A percentile compares a stretch with the other conserved stretches of the same genome.
Conservation (phyloP, 2,329 filamentous ascomycete genomes). For the Trichoderma harzianum region DNA sequence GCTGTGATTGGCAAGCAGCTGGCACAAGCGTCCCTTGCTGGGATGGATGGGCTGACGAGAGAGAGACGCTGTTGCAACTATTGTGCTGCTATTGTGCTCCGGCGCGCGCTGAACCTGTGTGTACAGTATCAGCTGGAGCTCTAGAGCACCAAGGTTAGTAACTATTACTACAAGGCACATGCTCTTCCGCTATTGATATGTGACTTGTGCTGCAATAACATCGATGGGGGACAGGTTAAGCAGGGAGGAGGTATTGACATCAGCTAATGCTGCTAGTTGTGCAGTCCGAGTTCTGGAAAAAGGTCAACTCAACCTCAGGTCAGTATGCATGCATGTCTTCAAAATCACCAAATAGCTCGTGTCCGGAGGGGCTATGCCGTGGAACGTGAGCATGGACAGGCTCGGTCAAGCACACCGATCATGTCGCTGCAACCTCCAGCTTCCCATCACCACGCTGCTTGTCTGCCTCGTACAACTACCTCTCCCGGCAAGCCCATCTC, state of each 20-base stretch:
- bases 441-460: not conserved
- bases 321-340: not conserved
- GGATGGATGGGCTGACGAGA: not conserved
- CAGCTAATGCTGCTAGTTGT: not conserved
- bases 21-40: not conserved
- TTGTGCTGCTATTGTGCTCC: not conserved
- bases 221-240: not conserved
- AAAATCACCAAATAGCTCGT: not conserved
- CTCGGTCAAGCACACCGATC: constrained; percentile 1
- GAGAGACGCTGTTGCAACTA: not conserved
- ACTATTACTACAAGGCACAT: not conserved
- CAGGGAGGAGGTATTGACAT: not conserved
- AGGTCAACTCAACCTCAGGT: not conserved
- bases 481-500: not conserved
- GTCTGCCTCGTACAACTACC: not conserved
- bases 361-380: not conserved
- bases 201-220: not conserved
- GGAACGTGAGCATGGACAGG: not conserved
- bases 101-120: not conserved
- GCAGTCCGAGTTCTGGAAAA: not conserved
- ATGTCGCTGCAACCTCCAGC: not conserved
- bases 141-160: not conserved
- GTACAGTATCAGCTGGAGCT: not conserved
- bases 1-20: not conserved
- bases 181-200: not conserved